phyloP scores from a whole-genome alignment of 345 rosid genomes.

The Microthlaspi erraticum region DNA sequence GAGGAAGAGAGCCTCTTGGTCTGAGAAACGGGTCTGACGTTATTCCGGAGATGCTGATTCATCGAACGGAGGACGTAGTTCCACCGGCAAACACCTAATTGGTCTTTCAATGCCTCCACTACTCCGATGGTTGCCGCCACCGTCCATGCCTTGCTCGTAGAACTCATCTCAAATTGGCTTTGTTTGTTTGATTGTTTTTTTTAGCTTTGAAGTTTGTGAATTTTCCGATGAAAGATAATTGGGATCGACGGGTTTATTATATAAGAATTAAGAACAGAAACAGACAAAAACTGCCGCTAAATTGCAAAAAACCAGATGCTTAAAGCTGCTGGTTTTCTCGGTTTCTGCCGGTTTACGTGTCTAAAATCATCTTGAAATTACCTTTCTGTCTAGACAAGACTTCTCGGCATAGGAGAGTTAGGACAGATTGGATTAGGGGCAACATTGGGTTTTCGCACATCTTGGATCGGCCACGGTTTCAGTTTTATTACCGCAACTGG shows the following conservation, averaged over 20 bases:
- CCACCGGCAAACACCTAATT: slow-evolving; percentile 63
- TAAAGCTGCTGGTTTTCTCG: slow-evolving; percentile 26
- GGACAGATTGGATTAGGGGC: not conserved
- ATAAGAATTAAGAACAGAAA: not conserved
- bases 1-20: slow-evolving; percentile 54
- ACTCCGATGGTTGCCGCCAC: slow-evolving; percentile 60
- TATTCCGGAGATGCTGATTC: slow-evolving; percentile 54
- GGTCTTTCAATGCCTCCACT: slow-evolving; percentile 68
- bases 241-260: not conserved
- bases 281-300: slow-evolving; percentile 18
- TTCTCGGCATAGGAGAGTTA: not conserved
- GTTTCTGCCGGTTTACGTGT: not conserved
- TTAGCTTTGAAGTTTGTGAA: slow-evolving; percentile 4
- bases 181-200: not conserved
- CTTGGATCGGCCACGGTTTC: not conserved
- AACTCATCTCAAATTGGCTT: slow-evolving; percentile 43
- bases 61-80: slow-evolving; percentile 50
- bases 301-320: slow-evolving; percentile 15
- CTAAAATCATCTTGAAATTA: not conserved
- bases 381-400: not conserved
- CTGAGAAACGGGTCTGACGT: slow-evolving; percentile 49
- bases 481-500: not conserved
- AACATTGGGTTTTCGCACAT: not conserved
- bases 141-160: slow-evolving; percentile 56
- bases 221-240: slow-evolving; percentile 13